Conservation (phyloP, 306 rosid genomes). For the Lagenaria siceraria region DNA sequence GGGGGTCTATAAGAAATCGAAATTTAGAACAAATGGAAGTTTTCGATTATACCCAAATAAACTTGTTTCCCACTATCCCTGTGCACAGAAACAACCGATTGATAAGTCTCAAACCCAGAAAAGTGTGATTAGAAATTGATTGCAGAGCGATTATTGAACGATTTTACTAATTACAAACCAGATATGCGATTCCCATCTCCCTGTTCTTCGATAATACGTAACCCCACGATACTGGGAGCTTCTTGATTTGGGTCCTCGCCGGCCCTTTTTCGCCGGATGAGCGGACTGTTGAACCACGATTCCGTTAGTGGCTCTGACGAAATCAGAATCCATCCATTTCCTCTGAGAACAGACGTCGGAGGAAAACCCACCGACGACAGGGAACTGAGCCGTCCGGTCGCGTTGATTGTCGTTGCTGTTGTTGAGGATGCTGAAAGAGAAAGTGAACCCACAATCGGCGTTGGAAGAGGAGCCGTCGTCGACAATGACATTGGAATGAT, state of each 20-base stretch:
- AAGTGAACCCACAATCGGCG: constrained; percentile 24
- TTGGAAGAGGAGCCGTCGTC: neutral
- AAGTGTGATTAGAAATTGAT: neutral
- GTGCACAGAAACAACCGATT: constrained; percentile 2
- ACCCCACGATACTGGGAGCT: constrained; percentile 97
- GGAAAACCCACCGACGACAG: constrained; percentile 14
- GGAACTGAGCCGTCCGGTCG: constrained; percentile 50
- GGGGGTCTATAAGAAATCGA: neutral
- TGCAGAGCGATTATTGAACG: neutral
- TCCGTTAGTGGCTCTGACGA: constrained; percentile 13
- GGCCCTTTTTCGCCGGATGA: constrained; percentile 55
- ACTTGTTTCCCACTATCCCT: constrained; percentile 96
- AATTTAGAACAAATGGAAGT: neutral
- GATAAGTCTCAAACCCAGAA: neutral
- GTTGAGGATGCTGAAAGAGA: constrained; percentile 39
- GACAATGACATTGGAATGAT: neutral
- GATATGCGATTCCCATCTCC: constrained; percentile 95
- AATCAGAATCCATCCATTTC: constrained; percentile 32
- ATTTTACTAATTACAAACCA: constrained; percentile 34
- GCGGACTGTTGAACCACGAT: constrained; percentile 14
- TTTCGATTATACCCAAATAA: constrained; percentile 57
- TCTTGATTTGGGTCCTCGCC: constrained; percentile 81
- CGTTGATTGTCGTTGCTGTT: constrained; percentile 8
- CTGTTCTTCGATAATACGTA: constrained; percentile 82
- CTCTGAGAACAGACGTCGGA: constrained; percentile 10